Evolutionary conservation across 1,284 basidiomycete species (phyloP), one percentile per base, ranked within the genome.

Genomic region (Naganishia albida): DNA sequence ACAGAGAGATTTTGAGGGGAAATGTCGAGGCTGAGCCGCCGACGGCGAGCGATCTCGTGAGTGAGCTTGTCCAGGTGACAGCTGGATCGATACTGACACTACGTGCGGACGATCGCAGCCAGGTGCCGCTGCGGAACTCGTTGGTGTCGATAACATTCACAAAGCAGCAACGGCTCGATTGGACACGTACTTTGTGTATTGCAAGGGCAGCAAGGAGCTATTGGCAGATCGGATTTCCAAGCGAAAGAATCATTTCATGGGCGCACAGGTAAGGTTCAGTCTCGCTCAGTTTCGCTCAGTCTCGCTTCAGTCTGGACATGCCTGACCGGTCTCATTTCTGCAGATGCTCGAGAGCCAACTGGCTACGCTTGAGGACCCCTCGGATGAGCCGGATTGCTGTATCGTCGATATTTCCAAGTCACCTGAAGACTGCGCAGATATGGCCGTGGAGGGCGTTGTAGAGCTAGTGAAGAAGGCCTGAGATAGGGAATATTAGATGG

Each of bases 261-360:
- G 93, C 77, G 84, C 86, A 2, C 62, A 73, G 43, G 66, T 67
- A 20, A 44, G 63, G 40, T 26, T 48, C 23, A 30, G 20, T 34
- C 42, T 44, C 8, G 42, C 18, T 43, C 4, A n/a, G 30, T 12
- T 4, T 38, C 4, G 40, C 25, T 48, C 23, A 30, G 20, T 34
- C 42, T 44, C 8, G 42, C 18, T 43, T n/a, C 4, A n/a, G n/a
- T 13, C 34, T 7, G 26, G 34, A 23, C 10, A 15, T 48, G 16
- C 16, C 57, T 60, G 26, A 46, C 28, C 6, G 2, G 20, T 30
- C 12, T n/a, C 18, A 8, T 8, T 18, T 7, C 16, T 16, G 26
- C 74, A 77, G 25, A 95, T 97, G 93, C 82, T 98, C 68, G 87
- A 89, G 62, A 89, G 88, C 69, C 94, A 97, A 80, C 74, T 96